These are phyloP conservation scores for Trichoderma afroharzianum DNA, from an alignment of 2,329 filamentous ascomycete species.

Conservation along the genomic window DNA sequence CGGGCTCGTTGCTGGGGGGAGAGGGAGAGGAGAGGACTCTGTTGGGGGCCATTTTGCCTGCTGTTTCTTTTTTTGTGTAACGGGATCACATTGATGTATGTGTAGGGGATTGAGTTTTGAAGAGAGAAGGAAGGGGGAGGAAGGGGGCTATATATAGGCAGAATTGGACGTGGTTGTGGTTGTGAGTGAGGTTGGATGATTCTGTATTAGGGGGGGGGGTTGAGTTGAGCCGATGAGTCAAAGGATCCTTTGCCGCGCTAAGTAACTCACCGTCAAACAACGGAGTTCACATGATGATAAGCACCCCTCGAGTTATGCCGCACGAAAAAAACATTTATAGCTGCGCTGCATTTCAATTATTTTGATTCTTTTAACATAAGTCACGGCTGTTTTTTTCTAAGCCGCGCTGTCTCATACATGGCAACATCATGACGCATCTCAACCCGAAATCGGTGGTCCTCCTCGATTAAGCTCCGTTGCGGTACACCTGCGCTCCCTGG, in stretches of 20 bases:
- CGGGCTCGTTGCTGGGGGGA: constrained; percentile 27
- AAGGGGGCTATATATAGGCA: background rate
- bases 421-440: background rate
- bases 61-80: background rate
- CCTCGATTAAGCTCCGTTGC: constrained; percentile 60
- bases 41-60: background rate
- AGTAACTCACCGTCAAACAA: background rate
- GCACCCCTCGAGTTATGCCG: background rate
- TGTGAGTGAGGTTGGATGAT: background rate
- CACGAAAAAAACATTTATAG: background rate
- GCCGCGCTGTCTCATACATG: background rate
- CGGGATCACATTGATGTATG: background rate
- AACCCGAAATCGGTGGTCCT: background rate
- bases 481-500: constrained; percentile 70
- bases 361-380: background rate
- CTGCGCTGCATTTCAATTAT: background rate
- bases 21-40: constrained; percentile 23
- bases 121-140: background rate
- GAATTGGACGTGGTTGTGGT: background rate
- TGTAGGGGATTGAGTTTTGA: background rate
- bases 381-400: background rate
- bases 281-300: background rate
- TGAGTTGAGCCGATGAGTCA: constrained; percentile 8
- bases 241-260: constrained; percentile 8
- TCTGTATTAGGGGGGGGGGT: background rate